Percentiles rank a stretch among this genome's conserved stretches.
Evolutionary conservation across 345 rosid species (phyloP).

Genomic region (Eucalyptus erythrocorys): DNA sequence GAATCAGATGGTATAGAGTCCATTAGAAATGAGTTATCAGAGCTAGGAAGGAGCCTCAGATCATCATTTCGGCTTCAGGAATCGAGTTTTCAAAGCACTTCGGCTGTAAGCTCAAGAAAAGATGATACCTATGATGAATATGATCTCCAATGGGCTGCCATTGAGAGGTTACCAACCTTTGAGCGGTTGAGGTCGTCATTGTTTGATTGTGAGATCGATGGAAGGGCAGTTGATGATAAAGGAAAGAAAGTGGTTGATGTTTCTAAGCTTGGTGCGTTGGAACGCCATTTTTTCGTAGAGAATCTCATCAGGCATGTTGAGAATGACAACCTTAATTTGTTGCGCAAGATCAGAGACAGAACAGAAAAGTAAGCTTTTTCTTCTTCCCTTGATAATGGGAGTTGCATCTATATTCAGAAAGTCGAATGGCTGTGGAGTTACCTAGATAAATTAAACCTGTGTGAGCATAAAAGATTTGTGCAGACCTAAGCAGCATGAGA

Average conservation of each 20-base stretch:
- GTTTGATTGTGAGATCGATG: slow-evolving; percentile 7
- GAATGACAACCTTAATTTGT: slow-evolving; percentile 48
- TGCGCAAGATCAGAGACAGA: slow-evolving; percentile 36
- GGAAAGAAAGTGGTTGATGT: slow-evolving; percentile 34
- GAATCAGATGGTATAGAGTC: slow-evolving; percentile 53
- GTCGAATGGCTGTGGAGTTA: background rate
- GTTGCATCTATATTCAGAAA: background rate
- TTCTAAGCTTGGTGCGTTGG: slow-evolving; percentile 41
- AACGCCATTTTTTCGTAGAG: slow-evolving; percentile 43
- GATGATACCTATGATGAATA: slow-evolving; percentile 22
- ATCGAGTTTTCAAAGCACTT: slow-evolving; percentile 32
- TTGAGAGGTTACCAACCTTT: slow-evolving; percentile 62
- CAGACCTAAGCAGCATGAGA: background rate
- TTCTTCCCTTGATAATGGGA: background rate
- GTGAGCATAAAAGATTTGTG: background rate
- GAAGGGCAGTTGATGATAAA: background rate
- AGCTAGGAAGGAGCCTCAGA: slow-evolving; percentile 53
- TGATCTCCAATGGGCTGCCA: slow-evolving; percentile 50
- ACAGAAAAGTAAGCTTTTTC: slow-evolving; percentile 30
- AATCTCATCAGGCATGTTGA: slow-evolving; percentile 61
- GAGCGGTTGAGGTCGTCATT: slow-evolving; percentile 45
- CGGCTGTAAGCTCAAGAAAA: slow-evolving; percentile 3
- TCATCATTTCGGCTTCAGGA: slow-evolving; percentile 39
- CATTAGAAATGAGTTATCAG: slow-evolving; percentile 42
- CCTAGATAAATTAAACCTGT: background rate